A percentile compares a stretch with the other conserved stretches of the same genome.
These are phyloP conservation scores for Scytalidium sp. DNA, from an alignment of 2,329 filamentous ascomycete species.

Conservation along the genomic window DNA sequence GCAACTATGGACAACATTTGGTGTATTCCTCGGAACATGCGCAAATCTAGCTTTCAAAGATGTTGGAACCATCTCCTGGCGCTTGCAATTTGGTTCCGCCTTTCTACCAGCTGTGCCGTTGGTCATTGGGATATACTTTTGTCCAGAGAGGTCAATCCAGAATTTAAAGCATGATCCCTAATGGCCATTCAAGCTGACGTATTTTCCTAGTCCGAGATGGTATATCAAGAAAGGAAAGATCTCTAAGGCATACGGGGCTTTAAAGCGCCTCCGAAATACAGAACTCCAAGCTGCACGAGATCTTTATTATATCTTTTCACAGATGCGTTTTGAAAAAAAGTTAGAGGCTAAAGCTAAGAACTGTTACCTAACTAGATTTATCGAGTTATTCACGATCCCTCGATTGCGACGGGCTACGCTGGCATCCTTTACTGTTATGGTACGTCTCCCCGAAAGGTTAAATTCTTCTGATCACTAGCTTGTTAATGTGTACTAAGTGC, in stretches of 20 bases:
- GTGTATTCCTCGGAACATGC: conserved; percentile 46
- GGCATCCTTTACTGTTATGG: conserved; percentile 68
- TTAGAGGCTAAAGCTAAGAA: background rate
- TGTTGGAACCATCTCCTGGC: conserved; percentile 54
- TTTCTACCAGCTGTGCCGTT: conserved; percentile 59
- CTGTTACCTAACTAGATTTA: conserved; percentile 42
- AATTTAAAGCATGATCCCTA: too few species aligned
- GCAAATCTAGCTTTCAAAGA: conserved; percentile 43
- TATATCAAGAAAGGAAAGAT: conserved; percentile 47
- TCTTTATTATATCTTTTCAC: conserved; percentile 53
- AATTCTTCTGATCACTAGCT: conserved; percentile 76
- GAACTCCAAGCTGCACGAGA: conserved; percentile 60
- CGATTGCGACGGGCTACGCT: conserved; percentile 68
- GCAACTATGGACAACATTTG: conserved; percentile 67
- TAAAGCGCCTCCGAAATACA: conserved; percentile 54
- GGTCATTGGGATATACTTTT: conserved; percentile 58
- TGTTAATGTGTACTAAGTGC: too few species aligned
- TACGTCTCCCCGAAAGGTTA: conserved; percentile 78
- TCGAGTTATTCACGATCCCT: conserved; percentile 64
- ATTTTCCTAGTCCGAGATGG: conserved; percentile 61
- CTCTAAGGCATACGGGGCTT: conserved; percentile 52
- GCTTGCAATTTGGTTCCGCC: conserved; percentile 60
- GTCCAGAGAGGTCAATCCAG: conserved; percentile 59
- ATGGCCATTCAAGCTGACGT: too few species aligned
- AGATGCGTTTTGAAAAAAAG: conserved; percentile 37